A percentile compares a stretch with the other conserved stretches of the same genome.
Conservation (phyloP, 2,329 filamentous ascomycete genomes). For the Trichoderma pleuroti region DNA sequence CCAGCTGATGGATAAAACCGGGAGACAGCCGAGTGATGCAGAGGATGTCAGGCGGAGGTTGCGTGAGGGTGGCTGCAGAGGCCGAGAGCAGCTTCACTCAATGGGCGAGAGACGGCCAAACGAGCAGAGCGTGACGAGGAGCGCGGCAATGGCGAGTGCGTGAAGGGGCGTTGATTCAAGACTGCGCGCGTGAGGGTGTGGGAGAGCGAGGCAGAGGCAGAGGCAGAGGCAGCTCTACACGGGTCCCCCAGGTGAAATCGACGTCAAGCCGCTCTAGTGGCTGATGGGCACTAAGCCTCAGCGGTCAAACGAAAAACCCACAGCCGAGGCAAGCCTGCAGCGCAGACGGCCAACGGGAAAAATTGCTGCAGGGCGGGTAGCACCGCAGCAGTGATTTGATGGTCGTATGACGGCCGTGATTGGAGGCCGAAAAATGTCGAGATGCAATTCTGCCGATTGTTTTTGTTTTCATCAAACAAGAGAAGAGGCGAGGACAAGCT, state of each 20-base stretch:
- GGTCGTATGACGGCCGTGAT: background rate
- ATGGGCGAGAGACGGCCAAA: background rate
- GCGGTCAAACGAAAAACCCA: slow-evolving; percentile 3
- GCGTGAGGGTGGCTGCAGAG: slow-evolving; percentile 12
- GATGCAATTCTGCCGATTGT: background rate
- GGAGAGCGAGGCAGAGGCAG: background rate
- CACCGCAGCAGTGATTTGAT: background rate
- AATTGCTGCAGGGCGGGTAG: slow-evolving; percentile 6
- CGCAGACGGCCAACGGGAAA: background rate
- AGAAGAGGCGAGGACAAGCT: background rate
- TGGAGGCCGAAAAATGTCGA: background rate
- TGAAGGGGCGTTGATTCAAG: background rate
- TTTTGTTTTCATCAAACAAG: background rate
- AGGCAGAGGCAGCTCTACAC: slow-evolving; percentile 3
- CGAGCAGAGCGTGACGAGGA: background rate
- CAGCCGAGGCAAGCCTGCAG: slow-evolving; percentile 16
- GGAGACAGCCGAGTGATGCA: background rate
- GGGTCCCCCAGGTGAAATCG: slow-evolving; percentile 13
- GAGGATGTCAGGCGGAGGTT: background rate
- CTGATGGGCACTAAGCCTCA: slow-evolving; percentile 12
- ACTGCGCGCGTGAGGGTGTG: slow-evolving; percentile 13
- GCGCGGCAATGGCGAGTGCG: slow-evolving; percentile 1
- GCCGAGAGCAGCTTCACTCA: background rate
- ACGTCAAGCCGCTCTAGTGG: slow-evolving; percentile 16
- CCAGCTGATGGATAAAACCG: background rate